Conservation (phyloP, 495 filamentous ascomycete species). For the Penicillium verhagenii region DNA sequence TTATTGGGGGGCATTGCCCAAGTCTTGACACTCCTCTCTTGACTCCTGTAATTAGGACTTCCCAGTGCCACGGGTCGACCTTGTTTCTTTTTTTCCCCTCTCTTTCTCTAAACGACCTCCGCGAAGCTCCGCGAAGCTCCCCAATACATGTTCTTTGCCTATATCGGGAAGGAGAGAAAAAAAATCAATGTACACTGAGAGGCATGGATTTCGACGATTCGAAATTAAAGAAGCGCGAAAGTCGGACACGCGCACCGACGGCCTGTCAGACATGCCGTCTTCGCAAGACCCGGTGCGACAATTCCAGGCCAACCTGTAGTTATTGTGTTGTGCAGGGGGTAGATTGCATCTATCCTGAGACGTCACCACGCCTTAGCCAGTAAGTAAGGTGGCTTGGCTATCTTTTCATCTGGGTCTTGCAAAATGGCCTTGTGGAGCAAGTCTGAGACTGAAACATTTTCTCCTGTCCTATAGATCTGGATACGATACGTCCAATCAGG, state of each 20-base stretch:
- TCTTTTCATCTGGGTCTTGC: neutral
- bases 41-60: conserved; percentile 9
- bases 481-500: conserved; percentile 21
- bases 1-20: neutral
- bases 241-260: conserved; percentile 29
- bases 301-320: conserved; percentile 27
- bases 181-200: neutral
- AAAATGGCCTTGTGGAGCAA: neutral
- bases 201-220: conserved; percentile 20
- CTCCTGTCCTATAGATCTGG: conserved; percentile 10
- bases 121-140: conserved; percentile 18
- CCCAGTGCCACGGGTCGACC: conserved; percentile 8
- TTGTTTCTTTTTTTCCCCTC: conserved; percentile 6
- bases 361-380: conserved; percentile 21
- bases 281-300: conserved; percentile 33
- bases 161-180: neutral
- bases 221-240: conserved; percentile 25
- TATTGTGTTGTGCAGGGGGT: conserved; percentile 26
- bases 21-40: neutral
- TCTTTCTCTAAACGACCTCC: conserved; percentile 10
- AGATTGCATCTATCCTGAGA: conserved; percentile 28
- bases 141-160: neutral
- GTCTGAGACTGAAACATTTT: conserved; percentile 2
- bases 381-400: conserved; percentile 16
- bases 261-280: conserved; percentile 30